phyloP scores from a whole-genome alignment of 192 early-diverging fungal genomes.

The Chytriomyces sp. region DNA sequence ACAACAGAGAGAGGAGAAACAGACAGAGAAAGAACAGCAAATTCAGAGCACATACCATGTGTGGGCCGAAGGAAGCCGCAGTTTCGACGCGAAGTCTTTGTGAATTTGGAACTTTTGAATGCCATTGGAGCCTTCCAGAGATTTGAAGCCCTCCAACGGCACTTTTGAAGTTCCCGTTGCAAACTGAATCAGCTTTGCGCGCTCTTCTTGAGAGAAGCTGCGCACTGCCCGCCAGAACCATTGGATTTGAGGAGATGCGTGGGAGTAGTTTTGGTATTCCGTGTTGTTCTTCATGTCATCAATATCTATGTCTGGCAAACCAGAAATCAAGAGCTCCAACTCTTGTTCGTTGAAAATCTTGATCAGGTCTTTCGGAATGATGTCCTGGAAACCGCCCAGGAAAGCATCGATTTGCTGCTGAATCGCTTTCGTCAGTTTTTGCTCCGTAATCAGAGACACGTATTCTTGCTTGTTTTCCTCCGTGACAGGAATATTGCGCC shows the following conservation, averaged over 20 bases:
- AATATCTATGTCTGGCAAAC: constrained; percentile 97
- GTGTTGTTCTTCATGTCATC: constrained; percentile 99
- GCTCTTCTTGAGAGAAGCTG: constrained; percentile 95
- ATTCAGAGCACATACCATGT: constrained; percentile 74
- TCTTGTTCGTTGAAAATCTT: constrained; percentile 99
- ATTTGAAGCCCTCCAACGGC: constrained; percentile 92
- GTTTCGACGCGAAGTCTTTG: constrained; percentile 86
- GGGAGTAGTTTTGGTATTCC: constrained; percentile 90
- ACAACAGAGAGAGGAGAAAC: constrained; percentile 16
- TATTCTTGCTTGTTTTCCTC: constrained; percentile 98
- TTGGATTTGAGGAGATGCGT: constrained; percentile 87
- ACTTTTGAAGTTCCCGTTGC: constrained; percentile 97
- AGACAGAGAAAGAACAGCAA: constrained; percentile 1
- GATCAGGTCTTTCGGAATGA: constrained; percentile 90
- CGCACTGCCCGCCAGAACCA: constrained; percentile 99
- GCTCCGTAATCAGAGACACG: constrained; percentile 90
- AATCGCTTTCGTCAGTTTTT: constrained; percentile 88
- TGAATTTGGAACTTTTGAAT: constrained; percentile 99
- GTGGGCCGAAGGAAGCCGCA: constrained; percentile 93
- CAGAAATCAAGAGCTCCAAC: constrained; percentile 96
- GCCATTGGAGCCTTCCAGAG: constrained; percentile 90
- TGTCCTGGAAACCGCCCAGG: constrained; percentile 92
- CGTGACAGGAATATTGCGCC: constrained; percentile 87
- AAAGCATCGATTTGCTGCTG: constrained; percentile 94
- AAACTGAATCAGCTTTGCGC: constrained; percentile 97